Conservation (phyloP, 148 eudicot genomes). For the Chenopodium berlandieri region DNA sequence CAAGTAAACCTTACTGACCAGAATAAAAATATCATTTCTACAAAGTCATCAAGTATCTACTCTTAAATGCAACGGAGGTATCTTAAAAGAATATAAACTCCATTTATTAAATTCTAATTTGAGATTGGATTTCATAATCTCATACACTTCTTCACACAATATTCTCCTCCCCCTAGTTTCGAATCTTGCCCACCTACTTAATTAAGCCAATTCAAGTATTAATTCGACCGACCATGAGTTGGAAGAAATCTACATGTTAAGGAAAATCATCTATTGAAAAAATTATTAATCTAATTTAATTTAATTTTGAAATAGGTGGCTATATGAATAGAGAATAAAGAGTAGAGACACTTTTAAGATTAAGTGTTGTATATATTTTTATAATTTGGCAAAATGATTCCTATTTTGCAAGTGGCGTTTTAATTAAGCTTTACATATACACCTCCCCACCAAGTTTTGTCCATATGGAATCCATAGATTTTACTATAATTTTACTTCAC, state of each 20-base stretch:
- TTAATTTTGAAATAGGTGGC: neutral
- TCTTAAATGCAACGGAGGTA: neutral
- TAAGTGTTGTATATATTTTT: neutral
- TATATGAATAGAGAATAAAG: conserved; percentile 22
- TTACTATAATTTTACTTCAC: neutral
- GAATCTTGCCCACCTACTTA: conserved; percentile 4
- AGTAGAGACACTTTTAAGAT: conserved; percentile 12
- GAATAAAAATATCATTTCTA: no score
- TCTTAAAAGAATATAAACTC: no score
- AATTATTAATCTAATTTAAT: neutral
- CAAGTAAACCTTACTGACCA: no score
- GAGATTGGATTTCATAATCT: neutral
- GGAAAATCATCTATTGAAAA: neutral
- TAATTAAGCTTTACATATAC: conserved; percentile 26
- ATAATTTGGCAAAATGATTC: conserved; percentile 25
- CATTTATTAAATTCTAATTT: neutral
- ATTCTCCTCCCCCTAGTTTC: neutral
- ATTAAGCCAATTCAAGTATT: neutral
- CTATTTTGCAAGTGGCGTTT: conserved; percentile 30
- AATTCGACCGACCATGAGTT: neutral
- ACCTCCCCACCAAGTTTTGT: conserved; percentile 39
- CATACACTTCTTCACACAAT: neutral
- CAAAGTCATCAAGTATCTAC: neutral
- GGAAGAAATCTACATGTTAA: neutral
- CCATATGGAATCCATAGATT: conserved; percentile 25